phyloP scores from a whole-genome alignment of 345 rosid species.

The Citrus sinensis region DVS_A1.0 CM039169.1:31413001-31413500 shows the following conservation, averaged over 20 bases:
- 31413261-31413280: constrained; percentile 1
- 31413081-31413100: constrained; percentile 23
- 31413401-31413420: constrained; percentile 3
- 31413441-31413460: neutral
- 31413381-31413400: constrained; percentile 32
- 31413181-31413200: neutral
- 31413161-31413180: neutral
- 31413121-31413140: constrained; percentile 21
- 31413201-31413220: constrained; percentile 30
- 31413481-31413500: neutral
- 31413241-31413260: constrained; percentile 26
- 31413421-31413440: constrained; percentile 16
- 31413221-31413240: neutral
- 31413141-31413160: neutral
- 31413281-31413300: neutral
- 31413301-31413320: neutral
- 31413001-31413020: no score
- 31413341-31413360: constrained; percentile 57
- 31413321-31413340: constrained; percentile 21
- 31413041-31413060: neutral
- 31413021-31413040: neutral
- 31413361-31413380: constrained; percentile 34
- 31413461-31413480: constrained; percentile 2
- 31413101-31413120: constrained; percentile 11
- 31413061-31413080: constrained; percentile 1